phyloP scores from a whole-genome alignment of 352 stramenopile species.

The Aphanomyces invadans region DNA sequence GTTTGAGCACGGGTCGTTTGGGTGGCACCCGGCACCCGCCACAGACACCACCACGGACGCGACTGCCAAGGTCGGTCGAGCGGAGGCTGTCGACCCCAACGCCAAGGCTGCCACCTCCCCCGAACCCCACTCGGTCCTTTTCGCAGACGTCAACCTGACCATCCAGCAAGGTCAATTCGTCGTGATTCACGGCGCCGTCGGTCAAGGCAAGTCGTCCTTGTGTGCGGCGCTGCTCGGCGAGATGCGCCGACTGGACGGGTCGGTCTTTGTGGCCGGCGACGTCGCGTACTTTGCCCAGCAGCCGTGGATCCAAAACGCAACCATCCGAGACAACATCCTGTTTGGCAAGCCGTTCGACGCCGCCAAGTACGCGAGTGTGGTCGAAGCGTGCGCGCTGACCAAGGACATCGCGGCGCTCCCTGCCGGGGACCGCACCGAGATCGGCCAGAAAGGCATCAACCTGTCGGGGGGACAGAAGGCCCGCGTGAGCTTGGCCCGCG shows the following conservation, averaged over 20 bases:
- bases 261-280: conserved; percentile 35
- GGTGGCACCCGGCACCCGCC: conserved; percentile 33
- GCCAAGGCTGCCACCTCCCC: background rate
- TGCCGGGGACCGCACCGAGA: conserved; percentile 54
- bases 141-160: conserved; percentile 35
- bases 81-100: background rate
- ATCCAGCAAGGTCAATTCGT: conserved; percentile 44
- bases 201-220: conserved; percentile 50
- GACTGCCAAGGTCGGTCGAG: background rate
- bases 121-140: conserved; percentile 19
- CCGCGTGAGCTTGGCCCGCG: conserved; percentile 25
- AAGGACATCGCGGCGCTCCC: conserved; percentile 32
- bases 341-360: conserved; percentile 62
- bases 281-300: conserved; percentile 33
- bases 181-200: conserved; percentile 41
- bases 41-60: background rate
- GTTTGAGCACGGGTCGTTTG: conserved; percentile 51
- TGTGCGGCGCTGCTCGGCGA: conserved; percentile 56
- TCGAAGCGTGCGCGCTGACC: conserved; percentile 28
- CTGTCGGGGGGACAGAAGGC: conserved; percentile 40
- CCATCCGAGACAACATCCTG: conserved; percentile 81
- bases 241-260: conserved; percentile 57
- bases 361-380: conserved; percentile 35
- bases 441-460: conserved; percentile 40
- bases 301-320: conserved; percentile 32